These are phyloP conservation scores for Lathyrus sativus DNA, from an alignment of 306 rosid genomes.

Conservation along the genomic window DNA sequence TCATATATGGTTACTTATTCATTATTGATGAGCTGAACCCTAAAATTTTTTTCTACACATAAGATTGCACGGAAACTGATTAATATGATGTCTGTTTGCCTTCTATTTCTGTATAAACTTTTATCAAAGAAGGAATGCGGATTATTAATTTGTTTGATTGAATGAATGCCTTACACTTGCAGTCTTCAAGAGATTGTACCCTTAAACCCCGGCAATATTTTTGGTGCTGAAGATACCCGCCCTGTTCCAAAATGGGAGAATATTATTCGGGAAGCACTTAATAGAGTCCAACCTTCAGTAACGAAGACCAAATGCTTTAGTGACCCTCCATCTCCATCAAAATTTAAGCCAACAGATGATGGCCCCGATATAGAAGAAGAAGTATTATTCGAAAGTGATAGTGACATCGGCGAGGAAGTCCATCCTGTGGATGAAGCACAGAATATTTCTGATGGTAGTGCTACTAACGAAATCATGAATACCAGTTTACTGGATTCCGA, in stretches of 20 bases:
- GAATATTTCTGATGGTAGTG: conserved; percentile 43
- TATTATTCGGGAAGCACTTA: conserved; percentile 77
- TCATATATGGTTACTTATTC: too few species aligned
- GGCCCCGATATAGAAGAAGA: conserved; percentile 82
- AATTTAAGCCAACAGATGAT: conserved; percentile 72
- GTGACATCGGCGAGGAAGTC: conserved; percentile 86
- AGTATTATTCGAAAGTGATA: conserved; percentile 72
- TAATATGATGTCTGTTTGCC: not conserved
- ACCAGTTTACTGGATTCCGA: conserved; percentile 44
- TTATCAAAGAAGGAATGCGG: too few species aligned
- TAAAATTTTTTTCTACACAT: conserved; percentile 8
- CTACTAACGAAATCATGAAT: conserved; percentile 29
- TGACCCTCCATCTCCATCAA: conserved; percentile 99
- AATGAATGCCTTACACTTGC: conserved; percentile 39
- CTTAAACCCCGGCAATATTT: conserved; percentile 84
- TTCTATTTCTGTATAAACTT: too few species aligned
- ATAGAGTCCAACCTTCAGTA: conserved; percentile 56
- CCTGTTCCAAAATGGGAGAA: conserved; percentile 89
- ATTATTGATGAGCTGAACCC: not conserved
- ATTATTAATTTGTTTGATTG: conserved; percentile 20
- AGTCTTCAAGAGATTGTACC: conserved; percentile 99
- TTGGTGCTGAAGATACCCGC: conserved; percentile 91
- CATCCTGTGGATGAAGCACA: conserved; percentile 72
- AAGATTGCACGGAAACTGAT: not conserved
- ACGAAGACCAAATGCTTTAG: conserved; percentile 75